Evolutionary conservation across 495 filamentous ascomycete genomes (phyloP).

Genomic region (Talaromyces liani): DNA sequence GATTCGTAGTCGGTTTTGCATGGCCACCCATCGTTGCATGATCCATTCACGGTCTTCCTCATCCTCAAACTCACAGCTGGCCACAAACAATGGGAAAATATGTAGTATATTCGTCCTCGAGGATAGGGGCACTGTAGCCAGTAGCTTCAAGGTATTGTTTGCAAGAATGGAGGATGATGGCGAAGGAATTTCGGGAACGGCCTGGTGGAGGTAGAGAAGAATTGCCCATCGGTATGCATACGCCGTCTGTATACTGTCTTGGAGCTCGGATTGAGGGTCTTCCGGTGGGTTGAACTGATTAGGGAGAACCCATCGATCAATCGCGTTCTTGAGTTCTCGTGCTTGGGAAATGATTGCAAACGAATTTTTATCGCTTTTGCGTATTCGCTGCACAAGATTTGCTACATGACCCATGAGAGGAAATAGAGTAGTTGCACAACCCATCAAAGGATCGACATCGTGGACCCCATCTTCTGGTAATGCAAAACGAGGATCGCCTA

Average conservation of each 20-base stretch:
- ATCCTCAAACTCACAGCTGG: slow-evolving; percentile 58
- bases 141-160: slow-evolving; percentile 50
- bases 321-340: slow-evolving; percentile 51
- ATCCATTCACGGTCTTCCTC: slow-evolving; percentile 65
- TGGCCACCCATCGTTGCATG: slow-evolving; percentile 53
- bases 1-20: slow-evolving; percentile 59
- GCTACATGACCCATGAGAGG: slow-evolving; percentile 66
- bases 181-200: slow-evolving; percentile 67
- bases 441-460: slow-evolving; percentile 70
- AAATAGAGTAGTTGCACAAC: slow-evolving; percentile 64
- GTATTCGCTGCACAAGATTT: slow-evolving; percentile 58
- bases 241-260: slow-evolving; percentile 63
- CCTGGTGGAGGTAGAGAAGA: slow-evolving; percentile 68
- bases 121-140: slow-evolving; percentile 56
- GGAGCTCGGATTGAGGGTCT: slow-evolving; percentile 56
- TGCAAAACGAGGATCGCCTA: slow-evolving; percentile 37
- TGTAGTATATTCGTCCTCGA: slow-evolving; percentile 67
- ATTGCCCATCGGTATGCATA: slow-evolving; percentile 74
- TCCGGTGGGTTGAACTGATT: slow-evolving; percentile 53
- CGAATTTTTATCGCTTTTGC: slow-evolving; percentile 49
- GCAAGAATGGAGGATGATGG: slow-evolving; percentile 50
- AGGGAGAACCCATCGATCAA: slow-evolving; percentile 61
- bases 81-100: slow-evolving; percentile 67
- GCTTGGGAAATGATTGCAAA: slow-evolving; percentile 56
- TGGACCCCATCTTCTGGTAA: slow-evolving; percentile 37